Conservation (phyloP, 2,329 filamentous ascomycete species). For the Colletotrichum sp. region DNA sequence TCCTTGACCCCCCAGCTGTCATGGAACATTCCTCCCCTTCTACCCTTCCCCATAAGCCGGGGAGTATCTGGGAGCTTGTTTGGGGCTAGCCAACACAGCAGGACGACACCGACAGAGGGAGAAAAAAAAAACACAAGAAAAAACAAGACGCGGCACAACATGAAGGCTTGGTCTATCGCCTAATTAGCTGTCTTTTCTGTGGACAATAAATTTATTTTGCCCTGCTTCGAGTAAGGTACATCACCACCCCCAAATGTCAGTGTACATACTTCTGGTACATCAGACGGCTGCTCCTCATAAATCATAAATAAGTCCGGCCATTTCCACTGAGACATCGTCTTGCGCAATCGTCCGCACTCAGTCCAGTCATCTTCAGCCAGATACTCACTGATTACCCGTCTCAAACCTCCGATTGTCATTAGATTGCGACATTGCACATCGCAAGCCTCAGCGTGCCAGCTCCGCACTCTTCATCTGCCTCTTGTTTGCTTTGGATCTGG, state of each 20-base stretch:
- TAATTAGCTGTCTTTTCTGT: not conserved
- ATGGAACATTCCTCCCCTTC: constrained; percentile 22
- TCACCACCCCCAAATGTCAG: not conserved
- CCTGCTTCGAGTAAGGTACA: not conserved
- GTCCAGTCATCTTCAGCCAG: not conserved
- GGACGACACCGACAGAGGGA: not conserved
- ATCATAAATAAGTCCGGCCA: constrained; percentile 1
- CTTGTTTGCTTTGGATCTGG: not conserved
- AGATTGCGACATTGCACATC: constrained; percentile 21
- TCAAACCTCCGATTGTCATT: not conserved
- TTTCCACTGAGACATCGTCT: constrained; percentile 11
- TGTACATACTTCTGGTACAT: not conserved
- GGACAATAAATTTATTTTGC: not conserved
- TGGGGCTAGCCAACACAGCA: constrained; percentile 13
- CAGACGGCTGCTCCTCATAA: not conserved
- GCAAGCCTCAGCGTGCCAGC: constrained; percentile 17
- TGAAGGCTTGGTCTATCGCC: not conserved
- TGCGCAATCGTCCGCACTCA: constrained; percentile 12
- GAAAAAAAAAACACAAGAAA: not conserved
- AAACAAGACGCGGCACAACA: not conserved
- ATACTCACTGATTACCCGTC: not conserved
- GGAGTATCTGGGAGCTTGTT: constrained; percentile 9
- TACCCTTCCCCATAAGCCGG: constrained; percentile 13
- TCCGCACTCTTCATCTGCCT: constrained; percentile 3
- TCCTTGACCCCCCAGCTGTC: constrained; percentile 3